Base-by-base conservation (phyloP, 2,329 filamentous ascomycete genomes). In the Ascochyta viciae-villosae region DNA sequence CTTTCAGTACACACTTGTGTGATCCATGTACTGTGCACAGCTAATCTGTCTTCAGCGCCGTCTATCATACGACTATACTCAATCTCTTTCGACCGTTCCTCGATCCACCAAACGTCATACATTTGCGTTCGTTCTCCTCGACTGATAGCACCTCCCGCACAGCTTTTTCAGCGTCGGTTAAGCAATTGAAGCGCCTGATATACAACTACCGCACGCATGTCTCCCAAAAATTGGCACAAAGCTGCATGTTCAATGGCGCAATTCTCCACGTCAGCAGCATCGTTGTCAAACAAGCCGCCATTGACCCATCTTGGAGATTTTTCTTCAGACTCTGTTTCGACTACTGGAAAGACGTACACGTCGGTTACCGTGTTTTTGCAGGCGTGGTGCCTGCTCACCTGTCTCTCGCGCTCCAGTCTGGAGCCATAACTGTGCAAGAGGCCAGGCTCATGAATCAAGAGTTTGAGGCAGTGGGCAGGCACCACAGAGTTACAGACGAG, bases 161-260 rank as follows among this genome's bases (percentile, higher is more conserved):
- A 13, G n/a, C 50, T 15, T 54, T 49, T 35, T 29, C 44, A 1
- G 50, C 50, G 1, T 46, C 45, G 5, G 19, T 58, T n/a, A 50
- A 54, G 15, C 54, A 58, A 16, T 37, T 54, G 12, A 54, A 54
- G 39, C 41, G 34, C 4, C 39, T 54, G 15, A 24, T 54, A 3
- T 54, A 50, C 41, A 45, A 33, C 35, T 50, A 54, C 24, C 43
- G 40, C 16, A 41, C 50, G 16, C 19, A 37, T 13, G 12, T 58
- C 1, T 39, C 48, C 7, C 48, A n/a, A 10, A 43, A 38, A 4
- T 15, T 47, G 10, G 48, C 39, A 1, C 23, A n/a, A 22, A 46
- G 44, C 39, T 41, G 29, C 39, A 26, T 57, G 22, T 50, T 46
- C 50, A 46, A 50, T 6, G 35, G 37, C 12, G 50, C 54, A 3